Evolutionary conservation across 2,329 filamentous ascomycete genomes (phyloP), one percentile per base, ranked within the genome.

Genomic region (Colletotrichum destructivum): DNA sequence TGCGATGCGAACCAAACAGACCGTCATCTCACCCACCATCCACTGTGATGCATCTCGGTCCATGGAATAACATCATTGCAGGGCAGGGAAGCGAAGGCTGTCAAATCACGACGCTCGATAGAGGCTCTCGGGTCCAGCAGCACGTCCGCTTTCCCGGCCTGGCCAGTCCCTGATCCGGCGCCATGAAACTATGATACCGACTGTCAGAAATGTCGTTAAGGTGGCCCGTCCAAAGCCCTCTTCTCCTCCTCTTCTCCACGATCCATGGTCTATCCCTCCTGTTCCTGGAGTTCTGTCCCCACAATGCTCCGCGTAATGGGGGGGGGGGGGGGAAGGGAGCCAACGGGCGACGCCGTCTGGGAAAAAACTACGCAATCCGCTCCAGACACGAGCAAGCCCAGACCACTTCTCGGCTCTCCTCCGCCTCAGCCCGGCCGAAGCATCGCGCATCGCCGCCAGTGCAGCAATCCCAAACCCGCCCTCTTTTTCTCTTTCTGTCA

Each of bases 341-440:
- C 69, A 63, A 62, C 65, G 54, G 52, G 52, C 64, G 31, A 63
- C 44, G 38, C 65, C 46, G 42, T 26, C 31, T 21, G 68, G 31
- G 40, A 67, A 46, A 60, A 56, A 47, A 62, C 62, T 49, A 66
- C 63, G 62, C 47, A 61, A 66, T 66, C 47, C 55, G 40, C 49
- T 57, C 23, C 40, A 55, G 55, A 62, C 67, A 56, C 51, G 62
- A 70, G 55, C 49, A 26, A 56, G 63, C 51, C 57, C 64, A 68
- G 56, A 57, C 51, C 64, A 68, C 38, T 57, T 44, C 47, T 71
- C 64, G 57, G 64, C 56, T n/a, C 23, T 62, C 44, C 26, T 62
- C 64, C 64, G 68, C 64, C 68, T 56, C 47, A 56, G 65, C 56
- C 57, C 68, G 64, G 64, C 57, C 64, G 69, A 62, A 18, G 26